Conservation (phyloP, 78 protist species). For the Dictyostelium brefeldianum region DNA sequence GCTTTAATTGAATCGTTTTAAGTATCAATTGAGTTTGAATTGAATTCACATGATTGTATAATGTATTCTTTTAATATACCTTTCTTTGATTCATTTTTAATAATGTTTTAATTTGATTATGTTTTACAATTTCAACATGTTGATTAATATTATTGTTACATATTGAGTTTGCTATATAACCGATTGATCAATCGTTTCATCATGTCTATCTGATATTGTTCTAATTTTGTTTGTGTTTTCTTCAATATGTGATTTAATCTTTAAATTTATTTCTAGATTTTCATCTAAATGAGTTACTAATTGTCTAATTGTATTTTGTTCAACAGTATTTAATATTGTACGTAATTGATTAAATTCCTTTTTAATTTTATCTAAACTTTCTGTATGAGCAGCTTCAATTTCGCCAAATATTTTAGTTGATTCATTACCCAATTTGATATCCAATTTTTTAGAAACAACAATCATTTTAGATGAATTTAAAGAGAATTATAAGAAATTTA, state of each 20-base stretch:
- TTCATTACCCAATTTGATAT: background rate
- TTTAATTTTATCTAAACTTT: background rate
- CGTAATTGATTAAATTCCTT: background rate
- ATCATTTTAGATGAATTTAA: background rate
- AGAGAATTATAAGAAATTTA: background rate
- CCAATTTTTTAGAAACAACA: background rate
- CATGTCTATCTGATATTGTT: background rate
- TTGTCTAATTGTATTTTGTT: background rate
- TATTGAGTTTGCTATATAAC: background rate
- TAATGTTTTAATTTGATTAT: background rate
- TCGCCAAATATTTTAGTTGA: background rate
- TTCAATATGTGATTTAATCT: background rate
- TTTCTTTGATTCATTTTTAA: background rate
- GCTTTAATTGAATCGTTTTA: background rate
- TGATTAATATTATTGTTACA: background rate
- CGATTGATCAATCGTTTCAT: background rate
- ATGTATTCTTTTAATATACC: background rate
- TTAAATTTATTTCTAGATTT: background rate
- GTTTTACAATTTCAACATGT: background rate
- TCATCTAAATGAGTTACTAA: background rate
- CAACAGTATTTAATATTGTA: background rate
- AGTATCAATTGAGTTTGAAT: background rate
- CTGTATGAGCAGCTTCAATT: background rate
- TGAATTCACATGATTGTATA: background rate
- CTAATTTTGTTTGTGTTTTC: background rate